Base-by-base conservation (phyloP, 805 yeast species). In the Yarrowia sp. region DNA sequence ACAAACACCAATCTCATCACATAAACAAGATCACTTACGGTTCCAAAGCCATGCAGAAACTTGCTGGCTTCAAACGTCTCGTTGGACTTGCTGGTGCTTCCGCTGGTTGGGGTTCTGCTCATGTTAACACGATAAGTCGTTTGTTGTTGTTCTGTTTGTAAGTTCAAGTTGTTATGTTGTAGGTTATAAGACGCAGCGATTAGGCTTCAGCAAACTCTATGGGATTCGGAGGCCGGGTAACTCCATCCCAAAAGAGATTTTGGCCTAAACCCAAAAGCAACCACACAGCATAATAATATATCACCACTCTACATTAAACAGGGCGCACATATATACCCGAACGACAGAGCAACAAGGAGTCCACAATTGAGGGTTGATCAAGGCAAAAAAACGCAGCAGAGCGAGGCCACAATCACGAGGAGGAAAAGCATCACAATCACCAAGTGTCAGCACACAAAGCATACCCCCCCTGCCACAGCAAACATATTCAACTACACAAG, bases 1-100 rank as follows among this genome's bases (percentile, higher is more conserved):
- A 20, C 61, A 24, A 24, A 24, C 30, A 24, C 30, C n/a, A n/a
- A n/a, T n/a, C n/a, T 5, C 30, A 2, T 24, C 30, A 24, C 30
- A 15, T 7, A 3, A 36, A 9, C 17, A 3, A 6, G 40, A 34
- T 38, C 50, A 58, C 65, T 43, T 14, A 58, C 65, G 1, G 53
- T 58, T 24, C 53, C 65, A 33, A 58, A 58, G 17, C 65, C 53
- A 4, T 58, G 50, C 30, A 44, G 9, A 14, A 58, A 58, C 20
- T 60, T 43, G 58, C 66, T 44, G 66, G 52, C 58, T 17, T 60
- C 58, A 33, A 44, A 60, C 2, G 66, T 60, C 52, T 44, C 66
- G 19, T 14, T 43, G 34, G 42, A 38, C 40, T 47, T 63, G 61
- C 46, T 39, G 47, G 61, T 33, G 47, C 20, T 46, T 34, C 47